phyloP scores from a whole-genome alignment of 441 rosid genomes.

The Rhodomyrtus psidioides region DNA sequence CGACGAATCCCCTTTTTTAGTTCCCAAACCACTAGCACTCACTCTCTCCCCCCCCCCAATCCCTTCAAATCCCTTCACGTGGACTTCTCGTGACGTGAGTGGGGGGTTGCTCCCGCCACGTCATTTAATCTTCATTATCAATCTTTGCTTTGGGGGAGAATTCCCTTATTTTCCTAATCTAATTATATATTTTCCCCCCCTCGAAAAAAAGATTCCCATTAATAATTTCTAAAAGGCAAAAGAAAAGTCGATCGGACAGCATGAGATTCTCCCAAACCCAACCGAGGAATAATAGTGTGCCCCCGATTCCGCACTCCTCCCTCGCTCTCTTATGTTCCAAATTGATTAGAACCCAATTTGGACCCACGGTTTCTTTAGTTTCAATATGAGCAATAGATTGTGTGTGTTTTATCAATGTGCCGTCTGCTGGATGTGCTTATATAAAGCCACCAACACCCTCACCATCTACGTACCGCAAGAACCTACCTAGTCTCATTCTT shows the following conservation, averaged over 20 bases:
- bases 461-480: background rate
- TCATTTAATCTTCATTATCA: background rate
- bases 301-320: background rate
- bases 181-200: background rate
- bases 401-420: background rate
- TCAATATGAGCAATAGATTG: background rate
- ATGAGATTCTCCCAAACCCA: background rate
- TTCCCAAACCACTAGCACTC: background rate
- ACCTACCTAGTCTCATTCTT: background rate
- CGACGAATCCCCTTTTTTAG: background rate
- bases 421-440: background rate
- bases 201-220: background rate
- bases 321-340: background rate
- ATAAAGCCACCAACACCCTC: background rate
- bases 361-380: background rate
- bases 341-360: background rate
- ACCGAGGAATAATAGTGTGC: background rate
- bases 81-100: constrained; percentile 7
- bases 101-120: background rate
- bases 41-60: background rate
- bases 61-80: constrained; percentile 7
- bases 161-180: background rate
- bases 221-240: background rate
- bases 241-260: background rate
- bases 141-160: background rate